Evolutionary conservation across 345 rosid genomes (phyloP).

Genomic region (Clarkia xantiana): DNA sequence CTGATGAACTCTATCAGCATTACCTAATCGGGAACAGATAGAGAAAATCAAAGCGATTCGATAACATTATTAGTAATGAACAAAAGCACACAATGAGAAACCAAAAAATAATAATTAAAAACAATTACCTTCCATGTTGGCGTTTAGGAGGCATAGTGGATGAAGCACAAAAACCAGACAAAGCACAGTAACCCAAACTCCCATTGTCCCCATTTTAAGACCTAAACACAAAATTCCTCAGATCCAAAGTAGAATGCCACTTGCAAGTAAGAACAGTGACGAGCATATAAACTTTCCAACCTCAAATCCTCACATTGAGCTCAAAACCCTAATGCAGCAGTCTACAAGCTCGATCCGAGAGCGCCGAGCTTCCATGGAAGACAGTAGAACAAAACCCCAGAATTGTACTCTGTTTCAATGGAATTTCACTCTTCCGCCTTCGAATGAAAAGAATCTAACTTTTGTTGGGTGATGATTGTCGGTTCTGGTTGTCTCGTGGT

Average conservation of each 20-base stretch:
- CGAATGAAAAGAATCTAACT: too few species aligned
- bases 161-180: slow-evolving; percentile 40
- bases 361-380: too few species aligned
- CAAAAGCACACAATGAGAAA: neutral
- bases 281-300: slow-evolving; percentile 14
- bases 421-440: neutral
- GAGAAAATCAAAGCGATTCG: too few species aligned
- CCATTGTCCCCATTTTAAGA: slow-evolving; percentile 22
- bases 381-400: too few species aligned
- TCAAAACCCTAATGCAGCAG: neutral
- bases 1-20: too few species aligned
- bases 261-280: slow-evolving; percentile 8
- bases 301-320: slow-evolving; percentile 5
- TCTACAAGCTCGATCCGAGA: too few species aligned
- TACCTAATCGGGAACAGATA: too few species aligned
- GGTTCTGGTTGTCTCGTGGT: too few species aligned
- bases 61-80: neutral
- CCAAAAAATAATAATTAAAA: neutral
- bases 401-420: too few species aligned
- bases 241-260: slow-evolving; percentile 55
- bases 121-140: slow-evolving; percentile 72
- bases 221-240: slow-evolving; percentile 19
- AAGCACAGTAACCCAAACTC: slow-evolving; percentile 23
- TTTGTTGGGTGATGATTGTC: too few species aligned
- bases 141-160: slow-evolving; percentile 38